Evolutionary conservation across 2,329 filamentous ascomycete genomes (phyloP).

Genomic region (Beauveria pseudobassiana): DNA sequence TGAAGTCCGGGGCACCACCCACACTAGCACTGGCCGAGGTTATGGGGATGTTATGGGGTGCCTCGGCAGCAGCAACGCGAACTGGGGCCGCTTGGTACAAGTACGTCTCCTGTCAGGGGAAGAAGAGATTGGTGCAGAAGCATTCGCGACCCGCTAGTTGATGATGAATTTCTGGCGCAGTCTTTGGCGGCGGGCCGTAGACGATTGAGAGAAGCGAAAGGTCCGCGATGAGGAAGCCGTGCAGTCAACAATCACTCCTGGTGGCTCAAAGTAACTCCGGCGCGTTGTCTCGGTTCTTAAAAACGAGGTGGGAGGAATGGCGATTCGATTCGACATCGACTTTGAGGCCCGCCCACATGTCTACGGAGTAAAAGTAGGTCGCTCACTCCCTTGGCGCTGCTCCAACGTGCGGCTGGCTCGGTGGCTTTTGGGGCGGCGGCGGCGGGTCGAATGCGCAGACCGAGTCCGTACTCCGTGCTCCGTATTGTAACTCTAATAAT

Average conservation of each 20-base stretch:
- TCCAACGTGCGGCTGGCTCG: not conserved
- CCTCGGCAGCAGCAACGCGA: slow-evolving; percentile 3
- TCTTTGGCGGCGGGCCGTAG: not conserved
- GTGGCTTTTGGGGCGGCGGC: not conserved
- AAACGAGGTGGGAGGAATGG: not conserved
- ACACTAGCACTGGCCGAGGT: slow-evolving; percentile 9
- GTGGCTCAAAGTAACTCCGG: not conserved
- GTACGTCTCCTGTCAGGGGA: not conserved
- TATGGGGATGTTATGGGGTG: slow-evolving; percentile 6
- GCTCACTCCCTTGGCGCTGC: too few species aligned
- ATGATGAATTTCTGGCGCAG: not conserved
- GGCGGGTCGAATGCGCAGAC: not conserved
- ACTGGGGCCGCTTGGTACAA: not conserved
- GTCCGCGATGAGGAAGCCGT: not conserved
- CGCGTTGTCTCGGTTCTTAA: not conserved
- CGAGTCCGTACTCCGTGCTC: not conserved
- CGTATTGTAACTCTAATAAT: too few species aligned
- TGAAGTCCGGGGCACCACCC: slow-evolving; percentile 7
- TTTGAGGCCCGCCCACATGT: not conserved
- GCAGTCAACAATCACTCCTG: not conserved
- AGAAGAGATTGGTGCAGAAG: not conserved
- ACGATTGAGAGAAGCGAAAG: not conserved
- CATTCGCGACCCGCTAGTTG: not conserved
- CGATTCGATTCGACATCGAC: not conserved
- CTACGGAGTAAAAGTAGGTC: not conserved